phyloP scores from a whole-genome alignment of 805 yeast genomes.

The Scheffersomyces coipomensis region DNA sequence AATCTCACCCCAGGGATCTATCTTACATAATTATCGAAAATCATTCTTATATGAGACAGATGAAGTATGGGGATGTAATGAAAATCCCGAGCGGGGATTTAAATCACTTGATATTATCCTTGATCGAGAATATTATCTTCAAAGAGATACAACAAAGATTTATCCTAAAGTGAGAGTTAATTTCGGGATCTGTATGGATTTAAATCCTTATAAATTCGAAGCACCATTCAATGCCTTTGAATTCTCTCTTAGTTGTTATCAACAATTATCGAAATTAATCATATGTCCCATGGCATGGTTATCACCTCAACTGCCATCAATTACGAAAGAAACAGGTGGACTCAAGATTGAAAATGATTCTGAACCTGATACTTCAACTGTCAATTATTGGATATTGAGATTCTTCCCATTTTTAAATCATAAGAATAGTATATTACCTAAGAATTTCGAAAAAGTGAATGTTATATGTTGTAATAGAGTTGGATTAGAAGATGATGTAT shows the following conservation, averaged over 20 bases:
- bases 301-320: slow-evolving; percentile 46
- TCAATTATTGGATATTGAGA: slow-evolving; percentile 75
- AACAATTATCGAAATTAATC: slow-evolving; percentile 51
- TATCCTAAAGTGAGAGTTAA: neutral
- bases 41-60: slow-evolving; percentile 77
- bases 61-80: slow-evolving; percentile 74
- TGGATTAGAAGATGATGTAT: slow-evolving; percentile 70
- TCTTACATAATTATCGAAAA: slow-evolving; percentile 70
- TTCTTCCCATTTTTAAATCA: slow-evolving; percentile 60
- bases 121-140: slow-evolving; percentile 15
- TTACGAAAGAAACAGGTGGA: slow-evolving; percentile 11
- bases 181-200: slow-evolving; percentile 92
- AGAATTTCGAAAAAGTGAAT: slow-evolving; percentile 21
- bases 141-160: slow-evolving; percentile 20
- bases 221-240: slow-evolving; percentile 79
- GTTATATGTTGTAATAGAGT: slow-evolving; percentile 66
- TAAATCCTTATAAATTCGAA: slow-evolving; percentile 80
- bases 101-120: slow-evolving; percentile 42
- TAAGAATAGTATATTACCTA: slow-evolving; percentile 20
- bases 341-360: slow-evolving; percentile 22
- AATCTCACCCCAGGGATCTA: slow-evolving; percentile 54
- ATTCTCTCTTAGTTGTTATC: slow-evolving; percentile 54
- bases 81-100: slow-evolving; percentile 60
- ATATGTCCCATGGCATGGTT: slow-evolving; percentile 90
- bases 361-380: slow-evolving; percentile 48